Evolutionary conservation across 1,139 yeast species (phyloP), one percentile per base, ranked within the genome.

Genomic region (Hyphopichia khmerensis): DNA sequence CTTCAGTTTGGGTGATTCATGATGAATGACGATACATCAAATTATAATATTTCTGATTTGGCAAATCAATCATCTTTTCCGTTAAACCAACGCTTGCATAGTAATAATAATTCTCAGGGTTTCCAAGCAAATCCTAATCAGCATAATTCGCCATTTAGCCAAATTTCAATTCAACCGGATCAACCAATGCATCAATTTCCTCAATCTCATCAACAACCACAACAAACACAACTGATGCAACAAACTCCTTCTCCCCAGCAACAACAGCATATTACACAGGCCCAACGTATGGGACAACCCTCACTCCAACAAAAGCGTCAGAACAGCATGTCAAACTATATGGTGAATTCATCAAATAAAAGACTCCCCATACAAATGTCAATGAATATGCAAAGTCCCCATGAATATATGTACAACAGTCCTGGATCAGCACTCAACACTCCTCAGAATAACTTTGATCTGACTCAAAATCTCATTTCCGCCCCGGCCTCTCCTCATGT

Each of bases 271-370:
- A 33, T 33, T 18, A 18, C 15, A n/a, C 15, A 29, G 27, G 36
- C 5, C 19, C 15, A 29, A 14, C 23, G 32, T 14, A 27, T 29
- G 19, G 15, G 24, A 13, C 43, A 40, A 33, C 40, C 44, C 15
- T 45, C 56, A 31, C 54, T 48, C 33, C 69, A 64, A 43, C 75
- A 69, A 47, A 71, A 70, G 50, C 66, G 77, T 45, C 76, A 71
- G 47, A 68, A 60, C 46, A 69, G 74, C 53, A 56, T 67, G 52
- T 63, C 73, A 15, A 65, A 65, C 40, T 63, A 64, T 45, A 52
- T 65, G 60, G 55, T 59, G 39, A 60, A 61, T 43, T 64, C 63
- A 46, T 57, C 73, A 40, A 65, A 61, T 49, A 71, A 70, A 46
- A 54, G 76, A 39, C 55, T 61, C 21, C 63, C 70, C 23, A 63